Evolutionary conservation across 2,329 filamentous ascomycete species (phyloP).

Genomic region (Fusarium luffae): DNA sequence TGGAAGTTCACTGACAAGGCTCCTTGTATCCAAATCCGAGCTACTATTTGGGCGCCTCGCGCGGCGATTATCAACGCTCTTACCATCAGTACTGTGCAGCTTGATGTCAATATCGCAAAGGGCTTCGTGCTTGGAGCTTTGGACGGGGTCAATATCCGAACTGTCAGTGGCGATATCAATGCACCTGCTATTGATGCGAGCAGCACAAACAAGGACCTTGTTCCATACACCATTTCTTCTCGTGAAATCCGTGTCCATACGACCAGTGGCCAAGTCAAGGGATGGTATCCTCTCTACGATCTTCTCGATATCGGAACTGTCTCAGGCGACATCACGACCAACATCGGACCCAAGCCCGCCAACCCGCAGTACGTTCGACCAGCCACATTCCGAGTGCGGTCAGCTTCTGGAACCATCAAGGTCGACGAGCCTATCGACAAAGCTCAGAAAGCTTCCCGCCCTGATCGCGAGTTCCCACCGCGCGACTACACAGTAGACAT

Average conservation of each 20-base stretch:
- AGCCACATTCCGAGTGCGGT: conserved; percentile 55
- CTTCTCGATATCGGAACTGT: conserved; percentile 57
- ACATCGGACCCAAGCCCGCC: conserved; percentile 56
- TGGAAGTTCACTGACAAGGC: conserved; percentile 40
- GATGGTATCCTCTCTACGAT: conserved; percentile 64
- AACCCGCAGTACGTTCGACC: conserved; percentile 50
- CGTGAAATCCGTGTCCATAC: conserved; percentile 57
- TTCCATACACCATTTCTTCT: conserved; percentile 56
- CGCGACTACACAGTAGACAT: conserved; percentile 61
- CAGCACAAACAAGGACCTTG: conserved; percentile 39
- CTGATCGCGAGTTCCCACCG: conserved; percentile 51
- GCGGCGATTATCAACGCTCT: conserved; percentile 53
- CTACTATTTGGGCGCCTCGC: conserved; percentile 60
- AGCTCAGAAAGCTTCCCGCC: conserved; percentile 31
- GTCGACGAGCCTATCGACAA: conserved; percentile 55
- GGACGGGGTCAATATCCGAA: conserved; percentile 48
- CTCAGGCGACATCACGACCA: conserved; percentile 57
- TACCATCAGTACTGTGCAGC: conserved; percentile 51
- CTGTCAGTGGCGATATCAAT: conserved; percentile 54
- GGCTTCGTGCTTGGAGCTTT: conserved; percentile 53
- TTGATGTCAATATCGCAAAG: conserved; percentile 55
- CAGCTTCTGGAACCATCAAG: conserved; percentile 58
- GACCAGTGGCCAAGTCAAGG: conserved; percentile 57
- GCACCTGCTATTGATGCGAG: conserved; percentile 48
- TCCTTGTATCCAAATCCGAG: conserved; percentile 61